These are phyloP conservation scores for Penicillium polonicum DNA, from an alignment of 2,329 filamentous ascomycete species.

Conservation along the genomic window DNA sequence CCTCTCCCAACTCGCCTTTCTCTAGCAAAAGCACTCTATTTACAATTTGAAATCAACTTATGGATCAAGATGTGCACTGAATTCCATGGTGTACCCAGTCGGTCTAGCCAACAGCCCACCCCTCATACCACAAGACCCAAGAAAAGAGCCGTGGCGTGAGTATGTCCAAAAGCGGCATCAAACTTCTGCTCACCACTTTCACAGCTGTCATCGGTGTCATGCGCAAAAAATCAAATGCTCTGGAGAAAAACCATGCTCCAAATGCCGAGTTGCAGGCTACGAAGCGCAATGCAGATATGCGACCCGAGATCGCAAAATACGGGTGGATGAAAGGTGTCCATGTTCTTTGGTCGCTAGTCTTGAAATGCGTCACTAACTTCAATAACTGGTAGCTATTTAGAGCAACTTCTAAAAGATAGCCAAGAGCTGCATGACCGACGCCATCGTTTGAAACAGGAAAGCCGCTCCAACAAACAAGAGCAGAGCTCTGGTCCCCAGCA, in stretches of 20 bases:
- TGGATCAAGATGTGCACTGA: background rate
- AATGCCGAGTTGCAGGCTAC: conserved; percentile 34
- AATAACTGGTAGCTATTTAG: conserved; percentile 24
- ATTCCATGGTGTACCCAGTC: background rate
- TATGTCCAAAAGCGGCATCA: background rate
- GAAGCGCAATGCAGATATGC: conserved; percentile 37
- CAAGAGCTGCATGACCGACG: conserved; percentile 6
- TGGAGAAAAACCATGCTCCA: conserved; percentile 41
- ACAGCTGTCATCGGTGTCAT: conserved; percentile 42
- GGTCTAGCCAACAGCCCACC: background rate
- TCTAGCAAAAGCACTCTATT: background rate
- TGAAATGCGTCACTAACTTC: background rate
- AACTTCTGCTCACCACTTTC: background rate
- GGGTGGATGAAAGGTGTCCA: conserved; percentile 25
- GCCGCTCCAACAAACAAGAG: background rate
- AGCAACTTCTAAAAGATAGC: conserved; percentile 22
- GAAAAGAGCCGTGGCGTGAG: conserved; percentile 8
- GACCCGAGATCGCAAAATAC: conserved; percentile 39
- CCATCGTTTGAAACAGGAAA: background rate
- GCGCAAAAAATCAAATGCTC: conserved; percentile 47
- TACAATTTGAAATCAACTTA: background rate
- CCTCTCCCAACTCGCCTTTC: background rate
- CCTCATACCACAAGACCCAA: background rate
- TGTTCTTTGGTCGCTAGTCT: background rate
- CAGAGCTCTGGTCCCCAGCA: background rate